Conservation (phyloP, 306 rosid species). For the Elaeagnus macrophylla region DNA sequence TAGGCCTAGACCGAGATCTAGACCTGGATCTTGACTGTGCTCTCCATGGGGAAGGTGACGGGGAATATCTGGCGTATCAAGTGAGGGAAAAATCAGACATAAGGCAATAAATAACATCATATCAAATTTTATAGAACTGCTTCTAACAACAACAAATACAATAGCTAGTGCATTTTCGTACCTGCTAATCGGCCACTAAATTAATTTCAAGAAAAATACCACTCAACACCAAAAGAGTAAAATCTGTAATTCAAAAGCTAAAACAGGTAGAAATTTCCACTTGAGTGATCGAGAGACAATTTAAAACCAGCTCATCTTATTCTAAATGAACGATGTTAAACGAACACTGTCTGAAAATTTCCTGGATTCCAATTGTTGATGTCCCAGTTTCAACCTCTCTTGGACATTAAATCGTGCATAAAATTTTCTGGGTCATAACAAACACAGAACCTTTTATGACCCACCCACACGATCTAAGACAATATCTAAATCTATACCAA, state of each 20-base stretch:
- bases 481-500: background rate
- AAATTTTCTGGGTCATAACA: background rate
- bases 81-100: background rate
- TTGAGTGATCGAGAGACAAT: no score
- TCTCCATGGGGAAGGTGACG: conserved; percentile 74
- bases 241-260: no score
- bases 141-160: background rate
- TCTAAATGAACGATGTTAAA: no score
- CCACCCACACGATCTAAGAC: background rate
- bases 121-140: background rate
- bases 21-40: conserved; percentile 56
- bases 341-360: no score
- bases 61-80: conserved; percentile 46
- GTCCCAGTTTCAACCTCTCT: background rate
- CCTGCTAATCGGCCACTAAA: no score
- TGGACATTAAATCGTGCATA: background rate
- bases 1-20: conserved; percentile 44
- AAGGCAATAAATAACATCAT: background rate
- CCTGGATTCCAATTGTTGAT: no score
- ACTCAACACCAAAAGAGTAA: no score
- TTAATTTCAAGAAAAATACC: no score
- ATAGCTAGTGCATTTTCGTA: no score
- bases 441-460: background rate
- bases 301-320: no score
- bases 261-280: no score